phyloP scores from a whole-genome alignment of 805 yeast species.

The Isabelozyma gotoi region DNA sequence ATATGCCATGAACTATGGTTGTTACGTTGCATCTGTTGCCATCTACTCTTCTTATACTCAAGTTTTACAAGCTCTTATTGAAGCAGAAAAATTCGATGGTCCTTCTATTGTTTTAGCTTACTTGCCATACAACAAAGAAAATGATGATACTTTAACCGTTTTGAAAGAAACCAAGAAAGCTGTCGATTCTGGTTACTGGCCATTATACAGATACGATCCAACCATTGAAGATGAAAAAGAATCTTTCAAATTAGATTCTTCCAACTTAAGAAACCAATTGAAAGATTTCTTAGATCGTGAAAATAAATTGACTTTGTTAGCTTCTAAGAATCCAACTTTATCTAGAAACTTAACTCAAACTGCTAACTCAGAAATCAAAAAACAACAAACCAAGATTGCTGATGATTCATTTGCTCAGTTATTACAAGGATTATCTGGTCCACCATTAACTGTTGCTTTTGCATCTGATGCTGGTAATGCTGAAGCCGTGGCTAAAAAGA shows the following conservation, averaged over 20 bases:
- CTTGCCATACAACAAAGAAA: slow-evolving; percentile 70
- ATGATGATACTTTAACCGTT: slow-evolving; percentile 67
- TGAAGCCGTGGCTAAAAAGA: slow-evolving; percentile 73
- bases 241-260: slow-evolving; percentile 83
- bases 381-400: slow-evolving; percentile 63
- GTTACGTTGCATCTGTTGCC: slow-evolving; percentile 93
- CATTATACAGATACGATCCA: slow-evolving; percentile 86
- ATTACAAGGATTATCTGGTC: slow-evolving; percentile 86
- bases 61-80: slow-evolving; percentile 81
- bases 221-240: slow-evolving; percentile 43
- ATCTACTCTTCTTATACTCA: slow-evolving; percentile 93
- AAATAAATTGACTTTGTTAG: slow-evolving; percentile 77
- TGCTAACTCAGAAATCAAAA: slow-evolving; percentile 57
- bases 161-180: slow-evolving; percentile 85
- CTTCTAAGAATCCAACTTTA: slow-evolving; percentile 68
- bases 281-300: slow-evolving; percentile 84
- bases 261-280: slow-evolving; percentile 72
- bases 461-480: slow-evolving; percentile 95
- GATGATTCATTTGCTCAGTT: slow-evolving; percentile 74
- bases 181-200: slow-evolving; percentile 96
- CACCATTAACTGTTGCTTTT: slow-evolving; percentile 81
- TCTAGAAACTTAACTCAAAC: slow-evolving; percentile 69
- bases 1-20: slow-evolving; percentile 91
- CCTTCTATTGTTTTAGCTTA: slow-evolving; percentile 92
- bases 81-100: slow-evolving; percentile 86